Percentiles rank a stretch among this genome's conserved stretches.
phyloP scores from a whole-genome alignment of 116 monocot species.

The Papilionanthe hybrid region DNA sequence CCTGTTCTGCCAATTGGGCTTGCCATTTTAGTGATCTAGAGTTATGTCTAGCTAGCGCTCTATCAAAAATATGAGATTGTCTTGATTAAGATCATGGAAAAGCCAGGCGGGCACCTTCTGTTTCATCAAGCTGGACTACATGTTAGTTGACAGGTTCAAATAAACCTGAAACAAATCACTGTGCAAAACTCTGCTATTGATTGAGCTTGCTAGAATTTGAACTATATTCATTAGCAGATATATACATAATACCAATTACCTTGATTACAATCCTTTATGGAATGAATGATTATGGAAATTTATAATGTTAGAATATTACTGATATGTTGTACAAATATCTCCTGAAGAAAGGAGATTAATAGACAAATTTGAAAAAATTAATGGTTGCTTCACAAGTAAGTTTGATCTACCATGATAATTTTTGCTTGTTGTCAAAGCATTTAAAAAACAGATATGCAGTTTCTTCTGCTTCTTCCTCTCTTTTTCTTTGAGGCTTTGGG shows the following conservation, averaged over 20 bases:
- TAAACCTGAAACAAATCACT: not conserved
- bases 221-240: not conserved
- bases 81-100: not conserved
- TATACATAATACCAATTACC: not conserved
- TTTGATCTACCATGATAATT: not conserved
- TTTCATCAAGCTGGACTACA: not conserved
- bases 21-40: not conserved
- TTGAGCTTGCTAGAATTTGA: not conserved
- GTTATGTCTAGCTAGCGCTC: not conserved
- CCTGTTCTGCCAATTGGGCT: not conserved
- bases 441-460: not conserved
- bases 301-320: not conserved
- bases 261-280: not conserved
- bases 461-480: not conserved
- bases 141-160: not conserved
- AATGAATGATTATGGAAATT: not conserved
- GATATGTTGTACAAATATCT: not conserved
- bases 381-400: not conserved
- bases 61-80: not conserved
- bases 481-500: not conserved
- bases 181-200: not conserved
- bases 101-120: not conserved
- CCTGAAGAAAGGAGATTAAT: not conserved
- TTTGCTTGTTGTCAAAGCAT: not conserved
- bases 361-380: not conserved